Percentiles rank a stretch among this genome's conserved stretches.
These are phyloP conservation scores for Suillus fuscotomentosus DNA, from an alignment of 768 basidiomycete genomes.

Conservation along the genomic window DNA sequence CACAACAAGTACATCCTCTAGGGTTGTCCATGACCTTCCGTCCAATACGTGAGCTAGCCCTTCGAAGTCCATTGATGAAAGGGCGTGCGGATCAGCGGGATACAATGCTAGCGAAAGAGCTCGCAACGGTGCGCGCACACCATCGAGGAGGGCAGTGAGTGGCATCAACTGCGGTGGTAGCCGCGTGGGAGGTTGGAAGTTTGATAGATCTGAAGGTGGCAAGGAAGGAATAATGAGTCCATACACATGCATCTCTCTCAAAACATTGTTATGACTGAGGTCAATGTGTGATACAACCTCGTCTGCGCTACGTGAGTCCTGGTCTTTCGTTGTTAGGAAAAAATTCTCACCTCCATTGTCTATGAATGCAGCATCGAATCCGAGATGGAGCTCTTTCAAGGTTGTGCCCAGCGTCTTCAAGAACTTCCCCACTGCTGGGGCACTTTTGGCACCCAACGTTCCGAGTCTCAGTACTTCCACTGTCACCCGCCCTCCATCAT, in stretches of 20 bases:
- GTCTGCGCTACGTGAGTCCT: conserved; percentile 19
- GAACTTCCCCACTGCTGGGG: conserved; percentile 25
- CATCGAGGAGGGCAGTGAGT: conserved; percentile 25
- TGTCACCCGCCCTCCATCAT: conserved; percentile 2
- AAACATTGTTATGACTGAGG: conserved; percentile 22
- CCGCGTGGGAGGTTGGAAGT: conserved; percentile 7
- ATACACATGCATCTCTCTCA: conserved; percentile 32
- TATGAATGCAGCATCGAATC: conserved; percentile 30
- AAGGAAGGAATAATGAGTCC: conserved; percentile 31
- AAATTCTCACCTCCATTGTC: conserved; percentile 26
- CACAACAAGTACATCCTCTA: conserved; percentile 27
- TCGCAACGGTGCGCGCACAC: conserved; percentile 26
- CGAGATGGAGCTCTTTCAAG: conserved; percentile 26
- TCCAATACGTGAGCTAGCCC: conserved; percentile 25
- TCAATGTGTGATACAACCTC: conserved; percentile 25
- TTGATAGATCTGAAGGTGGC: conserved; percentile 23
- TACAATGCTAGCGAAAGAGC: conserved; percentile 30
- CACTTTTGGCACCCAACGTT: conserved; percentile 25
- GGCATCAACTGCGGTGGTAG: conserved; percentile 17
- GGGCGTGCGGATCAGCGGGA: conserved; percentile 29
- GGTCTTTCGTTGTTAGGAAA: neutral
- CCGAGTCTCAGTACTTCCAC: conserved; percentile 24
- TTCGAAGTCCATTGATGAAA: conserved; percentile 28
- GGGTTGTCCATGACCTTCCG: conserved; percentile 17
- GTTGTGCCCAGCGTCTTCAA: conserved; percentile 18